phyloP scores from a whole-genome alignment of 129 eudicot species.

The Dittrichia graveolens region DNA sequence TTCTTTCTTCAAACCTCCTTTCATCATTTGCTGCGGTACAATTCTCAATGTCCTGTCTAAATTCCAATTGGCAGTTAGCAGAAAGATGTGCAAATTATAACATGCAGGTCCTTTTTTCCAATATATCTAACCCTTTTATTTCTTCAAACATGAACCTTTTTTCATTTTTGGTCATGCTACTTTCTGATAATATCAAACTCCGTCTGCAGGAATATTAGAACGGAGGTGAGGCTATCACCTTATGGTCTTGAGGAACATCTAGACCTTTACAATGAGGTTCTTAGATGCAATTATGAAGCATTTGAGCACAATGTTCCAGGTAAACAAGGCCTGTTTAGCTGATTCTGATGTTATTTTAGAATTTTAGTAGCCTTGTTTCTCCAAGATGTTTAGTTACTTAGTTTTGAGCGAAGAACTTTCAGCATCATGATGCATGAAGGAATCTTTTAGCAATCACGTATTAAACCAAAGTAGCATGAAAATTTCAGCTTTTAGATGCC shows the following conservation, averaged over 20 bases:
- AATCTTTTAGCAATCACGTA: not conserved
- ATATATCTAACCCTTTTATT: conserved; percentile 1
- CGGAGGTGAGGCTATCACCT: conserved; percentile 36
- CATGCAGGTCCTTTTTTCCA: conserved; percentile 10
- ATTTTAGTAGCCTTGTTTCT: conserved; percentile 13
- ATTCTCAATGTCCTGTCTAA: conserved; percentile 2
- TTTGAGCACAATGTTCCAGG: conserved; percentile 69
- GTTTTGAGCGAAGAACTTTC: conserved; percentile 13
- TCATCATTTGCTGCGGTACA: conserved; percentile 23
- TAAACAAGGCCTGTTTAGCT: conserved; percentile 51
- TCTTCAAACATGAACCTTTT: conserved; percentile 2
- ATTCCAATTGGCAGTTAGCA: conserved; percentile 9
- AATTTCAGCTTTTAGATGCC: conserved; percentile 8
- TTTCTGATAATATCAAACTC: conserved; percentile 22
- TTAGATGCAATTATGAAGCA: conserved; percentile 65
- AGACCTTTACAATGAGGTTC: conserved; percentile 72
- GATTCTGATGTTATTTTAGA: conserved; percentile 3
- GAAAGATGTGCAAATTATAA: conserved; percentile 21
- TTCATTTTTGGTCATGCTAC: not conserved
- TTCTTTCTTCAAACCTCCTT: conserved; percentile 12
- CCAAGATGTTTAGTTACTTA: conserved; percentile 17
- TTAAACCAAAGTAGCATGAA: conserved; percentile 21
- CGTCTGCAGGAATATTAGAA: conserved; percentile 66
- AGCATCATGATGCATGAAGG: not conserved
- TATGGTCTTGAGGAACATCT: conserved; percentile 53